Base-by-base conservation (phyloP, 129 eudicot species). In the Mikania micrantha region DNA sequence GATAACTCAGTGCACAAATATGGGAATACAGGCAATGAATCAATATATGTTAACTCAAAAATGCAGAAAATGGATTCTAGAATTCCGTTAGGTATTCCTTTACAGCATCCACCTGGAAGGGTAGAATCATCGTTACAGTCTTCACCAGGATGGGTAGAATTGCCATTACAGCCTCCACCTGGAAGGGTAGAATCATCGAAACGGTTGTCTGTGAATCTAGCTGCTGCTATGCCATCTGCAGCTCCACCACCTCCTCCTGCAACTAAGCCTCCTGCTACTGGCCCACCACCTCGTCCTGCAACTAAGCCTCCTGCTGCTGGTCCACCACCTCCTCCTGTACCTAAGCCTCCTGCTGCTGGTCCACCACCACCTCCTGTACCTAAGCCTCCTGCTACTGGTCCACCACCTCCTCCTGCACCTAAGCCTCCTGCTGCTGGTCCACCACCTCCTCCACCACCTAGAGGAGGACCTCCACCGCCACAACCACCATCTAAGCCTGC, bases 91-190 rank as follows among this genome's bases (percentile, higher is more conserved):
- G 81, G 79, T 29, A 62, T 74, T 39, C 78, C 75, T 8, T 62
- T 85, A 70, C 82, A 75, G 66, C 78, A 83, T 39, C 87, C 85
- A 12, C 91, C 88, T 28, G 85, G 85, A 70, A 87, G 68, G 80
- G 10, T 52, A 13, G 83, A 76, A 5, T 15, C 73, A 27, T 21
- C 73, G 10, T 67, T 85, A 47, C 77, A 50, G 57, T 85, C 83
- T 20, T 87, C 87, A 12, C 91, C 88, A 10, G 85, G 85, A 69
- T 79, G 71, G 79, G 10, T 45, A 10, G 83, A 74, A 10, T 22
- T 68, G 28, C 22, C 74, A 12, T 54, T 82, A 49, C 75, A 60
- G 35, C 87, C 91, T 22, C 91, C 87, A n/a, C 91, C 88, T 11
- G 76, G 73, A 59, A 76, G 75, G 70, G 38, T 71, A 35, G 77